Evolutionary conservation across 805 yeast species (phyloP).

Genomic region (Ogataea siamensis): DNA sequence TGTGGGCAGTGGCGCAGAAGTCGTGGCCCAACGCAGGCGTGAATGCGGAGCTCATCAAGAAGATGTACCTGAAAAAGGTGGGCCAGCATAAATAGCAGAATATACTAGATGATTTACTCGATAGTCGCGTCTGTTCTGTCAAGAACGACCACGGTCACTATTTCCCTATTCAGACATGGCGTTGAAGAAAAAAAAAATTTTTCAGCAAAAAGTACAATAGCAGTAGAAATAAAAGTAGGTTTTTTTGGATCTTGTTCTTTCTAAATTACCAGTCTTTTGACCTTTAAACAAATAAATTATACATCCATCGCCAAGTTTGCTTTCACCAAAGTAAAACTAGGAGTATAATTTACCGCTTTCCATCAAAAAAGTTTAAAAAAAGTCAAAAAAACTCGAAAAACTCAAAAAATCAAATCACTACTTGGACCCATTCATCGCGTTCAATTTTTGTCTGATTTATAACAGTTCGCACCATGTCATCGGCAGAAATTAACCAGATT

Average conservation of each 20-base stretch:
- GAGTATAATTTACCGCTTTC: conserved; percentile 18
- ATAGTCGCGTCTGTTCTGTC: conserved; percentile 8
- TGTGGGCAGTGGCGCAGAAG: conserved; percentile 33
- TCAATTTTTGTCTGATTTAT: conserved; percentile 13
- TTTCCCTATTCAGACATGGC: conserved; percentile 12
- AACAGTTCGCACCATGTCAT: conserved; percentile 27
- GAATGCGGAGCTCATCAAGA: conserved; percentile 30
- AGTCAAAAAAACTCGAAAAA: conserved; percentile 19
- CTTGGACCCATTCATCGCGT: conserved; percentile 12
- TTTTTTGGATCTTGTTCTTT: conserved; percentile 16
- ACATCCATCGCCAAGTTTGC: conserved; percentile 19
- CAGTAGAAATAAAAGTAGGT: conserved; percentile 9
- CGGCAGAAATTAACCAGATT: conserved; percentile 35
- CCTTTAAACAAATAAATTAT: conserved; percentile 12
- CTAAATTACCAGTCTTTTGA: conserved; percentile 12
- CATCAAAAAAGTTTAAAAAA: conserved; percentile 21
- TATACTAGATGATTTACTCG: neutral
- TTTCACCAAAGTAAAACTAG: conserved; percentile 13
- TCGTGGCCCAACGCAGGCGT: conserved; percentile 37
- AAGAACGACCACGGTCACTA: conserved; percentile 8
- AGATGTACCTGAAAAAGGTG: conserved; percentile 33
- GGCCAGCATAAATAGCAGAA: conserved; percentile 13
- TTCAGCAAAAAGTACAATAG: conserved; percentile 11
- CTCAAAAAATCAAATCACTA: conserved; percentile 18
- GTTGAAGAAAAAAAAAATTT: conserved; percentile 11